Conservation (phyloP, 2,329 filamentous ascomycete species). For the Scedosporium minutisporum region DNA sequence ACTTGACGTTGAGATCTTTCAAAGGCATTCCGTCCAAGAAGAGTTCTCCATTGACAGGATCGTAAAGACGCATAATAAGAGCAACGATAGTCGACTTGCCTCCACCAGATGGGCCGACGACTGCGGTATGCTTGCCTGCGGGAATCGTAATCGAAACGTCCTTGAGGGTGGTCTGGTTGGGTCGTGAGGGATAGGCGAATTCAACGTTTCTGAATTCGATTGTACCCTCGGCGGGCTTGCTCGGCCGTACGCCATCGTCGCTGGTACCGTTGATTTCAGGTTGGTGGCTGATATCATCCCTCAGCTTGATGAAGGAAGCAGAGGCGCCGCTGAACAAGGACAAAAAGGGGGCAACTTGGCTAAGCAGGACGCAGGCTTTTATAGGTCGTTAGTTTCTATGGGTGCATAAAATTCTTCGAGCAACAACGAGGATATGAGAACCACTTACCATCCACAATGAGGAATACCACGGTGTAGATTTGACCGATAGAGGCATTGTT, state of each 20-base stretch:
- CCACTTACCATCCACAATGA: slow-evolving; percentile 47
- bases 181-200: slow-evolving; percentile 34
- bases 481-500: slow-evolving; percentile 29
- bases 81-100: slow-evolving; percentile 49
- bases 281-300: slow-evolving; percentile 44
- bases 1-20: slow-evolving; percentile 34
- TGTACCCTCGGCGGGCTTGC: slow-evolving; percentile 20
- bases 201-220: slow-evolving; percentile 33
- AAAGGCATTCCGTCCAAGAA: slow-evolving; percentile 38
- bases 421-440: too few relatives aligned
- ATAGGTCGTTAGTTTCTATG: not conserved
- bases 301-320: slow-evolving; percentile 47
- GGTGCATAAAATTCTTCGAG: too few relatives aligned
- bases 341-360: slow-evolving; percentile 52
- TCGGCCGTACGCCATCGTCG: slow-evolving; percentile 8
- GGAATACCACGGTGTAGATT: slow-evolving; percentile 55
- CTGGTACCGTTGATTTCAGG: slow-evolving; percentile 34
- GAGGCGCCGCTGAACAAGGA: slow-evolving; percentile 50
- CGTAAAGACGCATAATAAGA: slow-evolving; percentile 47
- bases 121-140: slow-evolving; percentile 40
- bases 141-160: slow-evolving; percentile 36
- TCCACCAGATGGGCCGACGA: slow-evolving; percentile 49
- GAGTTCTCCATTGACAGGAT: slow-evolving; percentile 39
- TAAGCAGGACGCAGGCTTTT: slow-evolving; percentile 48
- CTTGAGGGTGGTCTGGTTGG: slow-evolving; percentile 30